phyloP scores from a whole-genome alignment of 179 eudicot species.

The Silene noctiflora region DNA sequence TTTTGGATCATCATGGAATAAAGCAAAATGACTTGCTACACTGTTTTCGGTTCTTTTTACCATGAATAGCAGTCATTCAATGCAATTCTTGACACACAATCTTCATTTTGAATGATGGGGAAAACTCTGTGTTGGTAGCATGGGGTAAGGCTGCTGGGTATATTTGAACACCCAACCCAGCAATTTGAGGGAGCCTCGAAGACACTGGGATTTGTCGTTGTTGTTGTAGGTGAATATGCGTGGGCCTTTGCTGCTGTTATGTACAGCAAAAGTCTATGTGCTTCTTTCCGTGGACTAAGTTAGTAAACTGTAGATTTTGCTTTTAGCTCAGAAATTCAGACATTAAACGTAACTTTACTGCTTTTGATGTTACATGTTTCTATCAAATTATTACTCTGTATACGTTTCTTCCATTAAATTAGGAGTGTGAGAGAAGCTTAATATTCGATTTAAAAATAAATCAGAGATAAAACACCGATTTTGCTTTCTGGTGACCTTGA shows the following conservation, averaged over 20 bases:
- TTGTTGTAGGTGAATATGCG: not conserved
- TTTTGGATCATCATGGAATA: too few species aligned
- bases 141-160: too few species aligned
- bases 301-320: not conserved
- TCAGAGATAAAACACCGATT: not conserved
- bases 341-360: not conserved
- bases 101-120: too few species aligned
- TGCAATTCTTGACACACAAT: too few species aligned
- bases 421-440: too few species aligned
- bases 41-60: too few species aligned
- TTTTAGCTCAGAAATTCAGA: not conserved
- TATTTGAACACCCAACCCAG: too few species aligned
- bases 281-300: not conserved
- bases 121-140: too few species aligned
- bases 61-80: too few species aligned
- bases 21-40: too few species aligned
- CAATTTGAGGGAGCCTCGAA: not conserved
- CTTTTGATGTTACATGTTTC: not conserved
- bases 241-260: not conserved
- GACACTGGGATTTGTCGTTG: not conserved
- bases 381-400: too few species aligned
- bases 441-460: not conserved
- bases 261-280: not conserved
- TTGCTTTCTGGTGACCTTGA: slow-evolving; percentile 38
- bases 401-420: not conserved